Evolutionary conservation across 352 stramenopile species (phyloP), one percentile per base, ranked within the genome.

Genomic region (Phytophthora megakarya): DNA sequence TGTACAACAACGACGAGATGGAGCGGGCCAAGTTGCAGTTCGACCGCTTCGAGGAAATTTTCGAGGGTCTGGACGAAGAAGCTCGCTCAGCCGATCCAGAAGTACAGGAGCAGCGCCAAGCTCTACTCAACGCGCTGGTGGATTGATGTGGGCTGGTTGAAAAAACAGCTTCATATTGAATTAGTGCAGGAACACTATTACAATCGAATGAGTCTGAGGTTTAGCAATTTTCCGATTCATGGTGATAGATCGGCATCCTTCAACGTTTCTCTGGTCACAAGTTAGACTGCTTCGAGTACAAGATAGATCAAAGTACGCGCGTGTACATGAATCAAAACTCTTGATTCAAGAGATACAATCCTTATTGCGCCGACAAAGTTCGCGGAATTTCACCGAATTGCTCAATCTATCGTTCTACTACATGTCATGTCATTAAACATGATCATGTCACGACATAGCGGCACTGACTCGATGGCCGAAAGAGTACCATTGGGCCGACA

Each of bases 1-100:
- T 97, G 19, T 93, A 90, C 75, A 95, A 95, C 70, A 93, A 96
- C 68, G 87, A 95, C 73, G 84, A 95, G 57, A 91, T 94, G 75
- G 88, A 95, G 67, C 81, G 81, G 12, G 81, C 87, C 13, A 90
- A 84, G 59, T 75, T 91, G 37, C 86, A 97, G 47, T 95, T 96
- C 38, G 76, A 91, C 56, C 76, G 75, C 52, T 97, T 95, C 37
- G 86, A 95, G 54, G 80, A 90, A 49, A 80, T 96, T 18, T 94
- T 91, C 22, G 76, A 92, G 39, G 59, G 67, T 10, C 66, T 90
- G 21, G 80, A 90, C 47, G 87, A 94, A 49, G 83, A 90, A 23
- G 73, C 83, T 12, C 82, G 80, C 51, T 85, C 55, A 19, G 73
- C 78, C 35, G 85, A 92, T 45, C 69, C 78, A 8, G 83, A 92